phyloP scores from a whole-genome alignment of 2,329 filamentous ascomycete genomes.

The Alternaria ventricosa region DNA sequence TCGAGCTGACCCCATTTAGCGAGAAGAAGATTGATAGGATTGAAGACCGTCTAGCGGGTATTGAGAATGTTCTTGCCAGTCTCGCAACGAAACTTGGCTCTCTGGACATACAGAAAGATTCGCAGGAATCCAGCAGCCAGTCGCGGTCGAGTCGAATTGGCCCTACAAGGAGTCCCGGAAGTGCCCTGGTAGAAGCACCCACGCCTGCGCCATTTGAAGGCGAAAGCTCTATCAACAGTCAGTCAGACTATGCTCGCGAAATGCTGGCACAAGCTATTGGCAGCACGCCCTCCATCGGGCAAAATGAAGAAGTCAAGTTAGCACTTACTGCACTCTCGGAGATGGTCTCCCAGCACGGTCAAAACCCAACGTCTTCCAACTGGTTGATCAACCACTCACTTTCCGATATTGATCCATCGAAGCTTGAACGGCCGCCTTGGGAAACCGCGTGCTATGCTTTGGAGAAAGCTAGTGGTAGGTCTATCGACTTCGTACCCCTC shows the following conservation, averaged over 20 bases:
- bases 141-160: constrained; percentile 29
- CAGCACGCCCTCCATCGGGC: constrained; percentile 41
- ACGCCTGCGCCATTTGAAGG: constrained; percentile 54
- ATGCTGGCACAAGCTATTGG: constrained; percentile 51
- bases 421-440: constrained; percentile 43
- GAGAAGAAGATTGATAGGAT: constrained; percentile 62
- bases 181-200: constrained; percentile 31
- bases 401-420: constrained; percentile 31
- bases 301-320: constrained; percentile 42
- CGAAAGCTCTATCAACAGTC: constrained; percentile 56
- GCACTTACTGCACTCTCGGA: constrained; percentile 43
- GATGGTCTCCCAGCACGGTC: constrained; percentile 39
- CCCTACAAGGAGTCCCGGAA: constrained; percentile 15
- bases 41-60: constrained; percentile 57
- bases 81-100: constrained; percentile 41
- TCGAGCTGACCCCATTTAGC: constrained; percentile 38
- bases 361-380: constrained; percentile 20
- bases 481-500: constrained; percentile 6
- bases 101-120: constrained; percentile 31
- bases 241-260: constrained; percentile 57
- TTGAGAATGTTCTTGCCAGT: constrained; percentile 53
- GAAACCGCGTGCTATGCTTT: constrained; percentile 31
- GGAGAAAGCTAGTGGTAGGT: constrained; percentile 34
- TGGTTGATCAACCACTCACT: constrained; percentile 33
- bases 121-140: constrained; percentile 31